These are phyloP conservation scores for Aspergillus aculeatus DNA, from an alignment of 2,329 filamentous ascomycete species.

Conservation along the genomic window DNA sequence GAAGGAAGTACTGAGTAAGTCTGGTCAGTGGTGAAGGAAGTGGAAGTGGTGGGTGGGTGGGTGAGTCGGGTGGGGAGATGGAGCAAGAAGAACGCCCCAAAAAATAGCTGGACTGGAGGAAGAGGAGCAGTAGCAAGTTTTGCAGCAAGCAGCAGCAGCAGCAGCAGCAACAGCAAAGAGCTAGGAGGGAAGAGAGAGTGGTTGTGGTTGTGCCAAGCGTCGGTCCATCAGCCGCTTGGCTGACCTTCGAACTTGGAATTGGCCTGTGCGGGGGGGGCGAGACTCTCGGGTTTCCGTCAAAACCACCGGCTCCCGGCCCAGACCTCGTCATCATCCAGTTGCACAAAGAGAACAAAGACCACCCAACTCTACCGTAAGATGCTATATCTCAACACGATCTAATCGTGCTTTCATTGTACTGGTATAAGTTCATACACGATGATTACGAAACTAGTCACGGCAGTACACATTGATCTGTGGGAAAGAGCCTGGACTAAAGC, in stretches of 20 bases:
- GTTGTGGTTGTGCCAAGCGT: background rate
- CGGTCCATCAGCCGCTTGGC: background rate
- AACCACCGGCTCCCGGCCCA: background rate
- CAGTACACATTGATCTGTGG: background rate
- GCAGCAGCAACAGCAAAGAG: background rate
- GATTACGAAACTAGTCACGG: background rate
- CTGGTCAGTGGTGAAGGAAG: background rate
- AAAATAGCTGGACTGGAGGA: background rate
- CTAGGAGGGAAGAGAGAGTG: too few species aligned
- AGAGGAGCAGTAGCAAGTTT: background rate
- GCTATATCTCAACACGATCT: background rate
- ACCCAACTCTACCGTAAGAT: background rate
- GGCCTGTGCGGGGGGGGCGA: background rate
- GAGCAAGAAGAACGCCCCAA: conserved; percentile 16
- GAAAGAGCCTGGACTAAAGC: background rate
- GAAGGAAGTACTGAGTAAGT: too few species aligned
- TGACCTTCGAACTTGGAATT: background rate
- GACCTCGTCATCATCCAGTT: background rate
- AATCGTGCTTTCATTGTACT: background rate
- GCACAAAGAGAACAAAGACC: background rate
- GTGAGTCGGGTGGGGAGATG: background rate
- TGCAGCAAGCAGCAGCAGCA: background rate
- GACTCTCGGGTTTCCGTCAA: background rate
- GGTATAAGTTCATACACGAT: background rate
- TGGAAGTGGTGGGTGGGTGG: background rate